Evolutionary conservation across 2,329 filamentous ascomycete species (phyloP), one percentile per base, ranked within the genome.

Genomic region (Phialocephala subalpina): DNA sequence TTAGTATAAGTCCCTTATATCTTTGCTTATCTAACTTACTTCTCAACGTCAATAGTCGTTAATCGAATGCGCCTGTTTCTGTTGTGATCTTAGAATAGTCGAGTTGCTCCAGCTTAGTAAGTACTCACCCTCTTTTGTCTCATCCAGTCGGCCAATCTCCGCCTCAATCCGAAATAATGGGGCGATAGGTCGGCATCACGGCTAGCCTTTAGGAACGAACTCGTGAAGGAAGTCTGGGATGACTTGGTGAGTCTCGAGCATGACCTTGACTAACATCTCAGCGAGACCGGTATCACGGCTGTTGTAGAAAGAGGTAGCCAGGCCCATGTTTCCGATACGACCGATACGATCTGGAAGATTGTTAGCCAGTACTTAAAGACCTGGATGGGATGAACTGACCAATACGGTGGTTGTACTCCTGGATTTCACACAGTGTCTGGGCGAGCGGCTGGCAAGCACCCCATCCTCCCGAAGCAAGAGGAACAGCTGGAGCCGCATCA

Each of bases 361-460:
- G 45, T 70, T 67, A 73, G 49, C 29, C 47, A 60, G 22, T n/a
- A 3, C 45, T n/a, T 22, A 29, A 22, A 47, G 6, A 29, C 47
- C 56, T 40, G 36, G 25, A 40, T 12, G 14, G 20, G 20, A 29
- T 29, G 8, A 27, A 75, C 84, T 80, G 87, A 93, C 92, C 96
- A 76, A 98, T 98, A 14, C 96, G 93, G 76, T 99, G 96, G 27
- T 92, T 89, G 73, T 98, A 99, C 77, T 98, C 96, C 58, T 92
- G 89, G 63, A 97, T 97, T 1, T 94, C 95, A n/a, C 93, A 33
- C 9, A 9, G 29, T 33, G 9, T 9, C 29, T 33, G 4, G 9
- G 29, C 29, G 4, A 4, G 4, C 29, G 29, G 29, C 4, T 33
- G 29, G 29, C 29, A 5, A 47, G 42, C 38, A 52, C 38, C 29